Base-by-base conservation (phyloP, 176 grass and related monocot genomes). In the Rhynchospora breviuscula region DNA sequence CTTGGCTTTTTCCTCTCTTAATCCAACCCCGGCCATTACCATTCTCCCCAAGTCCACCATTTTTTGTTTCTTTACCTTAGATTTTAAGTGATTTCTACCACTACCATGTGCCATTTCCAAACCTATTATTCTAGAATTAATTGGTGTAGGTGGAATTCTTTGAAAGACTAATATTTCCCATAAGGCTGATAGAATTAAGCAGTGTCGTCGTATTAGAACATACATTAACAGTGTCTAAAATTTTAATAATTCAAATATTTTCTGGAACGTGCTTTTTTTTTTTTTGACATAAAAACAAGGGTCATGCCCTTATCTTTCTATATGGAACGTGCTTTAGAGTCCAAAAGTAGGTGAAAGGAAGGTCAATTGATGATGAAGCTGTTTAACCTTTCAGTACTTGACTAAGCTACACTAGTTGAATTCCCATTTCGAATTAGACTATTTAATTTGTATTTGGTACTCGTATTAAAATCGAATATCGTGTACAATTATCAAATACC, bases 121-220 rank as follows among this genome's bases (percentile, higher is more conserved):
- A 76, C 11, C 72, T 54, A 15, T 4, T 76, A 54, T 77, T 77
- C 73, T 77, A 56, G 73, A 77, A 77, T 77, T 6, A 1, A 77
- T 77, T 6, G 0, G 2, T 56, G 2, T 31, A 77, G 49, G 18
- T 77, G 48, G 48, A 77, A 77, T 77, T 77, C 13, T 0, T 54
- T 9, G 21, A 1, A 76, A 52, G 47, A 54, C 47, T 54, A 52
- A 14, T 53, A 48, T 54, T 54, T 76, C 2, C 8, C 17, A 7
- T 7, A 2, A 45, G 7, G 45, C 11, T 5, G 11, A 52, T 74
- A 51, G 19, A 51, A 26, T 74, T 51, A 17, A 17, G 4, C 23
- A 10, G 45, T 49, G 49, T 48, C 49, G 2, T 58, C 49, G 2
- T 58, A 14, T 51, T 52, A 74, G 12, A 25, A 23, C n/a, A 11